Conservation (phyloP, 495 filamentous ascomycete species). For the Penicillium macrosclerotiorum region DNA sequence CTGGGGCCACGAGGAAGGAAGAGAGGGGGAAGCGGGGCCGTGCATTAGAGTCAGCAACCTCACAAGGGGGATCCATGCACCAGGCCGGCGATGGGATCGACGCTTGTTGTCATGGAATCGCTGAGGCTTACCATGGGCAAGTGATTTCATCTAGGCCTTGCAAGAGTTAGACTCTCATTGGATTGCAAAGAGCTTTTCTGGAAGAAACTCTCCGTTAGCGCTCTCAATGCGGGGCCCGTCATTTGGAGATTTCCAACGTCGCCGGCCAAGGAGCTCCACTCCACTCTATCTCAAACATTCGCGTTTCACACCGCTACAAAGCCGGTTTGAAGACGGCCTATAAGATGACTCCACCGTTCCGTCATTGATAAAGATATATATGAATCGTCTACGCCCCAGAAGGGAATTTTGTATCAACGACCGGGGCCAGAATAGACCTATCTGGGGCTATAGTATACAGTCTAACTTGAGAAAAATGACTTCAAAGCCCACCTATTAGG, state of each 20-base stretch:
- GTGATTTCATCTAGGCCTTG: not conserved
- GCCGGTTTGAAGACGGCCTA: not conserved
- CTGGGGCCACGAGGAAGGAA: conserved; percentile 6
- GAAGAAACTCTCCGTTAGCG: not conserved
- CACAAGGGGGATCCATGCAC: conserved; percentile 3
- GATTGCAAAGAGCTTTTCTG: not conserved
- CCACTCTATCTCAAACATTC: conserved; percentile 9
- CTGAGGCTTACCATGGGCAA: not conserved
- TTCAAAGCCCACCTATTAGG: not conserved
- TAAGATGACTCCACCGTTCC: no score
- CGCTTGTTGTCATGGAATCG: not conserved
- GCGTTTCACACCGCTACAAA: conserved; percentile 8
- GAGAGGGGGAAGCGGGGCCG: conserved; percentile 2
- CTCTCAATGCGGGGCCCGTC: not conserved
- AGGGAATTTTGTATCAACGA: not conserved
- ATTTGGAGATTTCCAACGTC: not conserved
- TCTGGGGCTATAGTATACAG: not conserved
- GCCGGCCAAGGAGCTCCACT: conserved; percentile 1
- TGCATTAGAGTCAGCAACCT: conserved; percentile 15
- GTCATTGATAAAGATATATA: no score
- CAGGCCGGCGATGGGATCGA: not conserved
- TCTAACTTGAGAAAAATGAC: not conserved
- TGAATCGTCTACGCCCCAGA: no score
- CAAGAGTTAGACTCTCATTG: not conserved
- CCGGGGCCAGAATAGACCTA: not conserved